Evolutionary conservation across 2,329 filamentous ascomycete genomes (phyloP).

Genomic region (Diaporthe citriasiana): DNA sequence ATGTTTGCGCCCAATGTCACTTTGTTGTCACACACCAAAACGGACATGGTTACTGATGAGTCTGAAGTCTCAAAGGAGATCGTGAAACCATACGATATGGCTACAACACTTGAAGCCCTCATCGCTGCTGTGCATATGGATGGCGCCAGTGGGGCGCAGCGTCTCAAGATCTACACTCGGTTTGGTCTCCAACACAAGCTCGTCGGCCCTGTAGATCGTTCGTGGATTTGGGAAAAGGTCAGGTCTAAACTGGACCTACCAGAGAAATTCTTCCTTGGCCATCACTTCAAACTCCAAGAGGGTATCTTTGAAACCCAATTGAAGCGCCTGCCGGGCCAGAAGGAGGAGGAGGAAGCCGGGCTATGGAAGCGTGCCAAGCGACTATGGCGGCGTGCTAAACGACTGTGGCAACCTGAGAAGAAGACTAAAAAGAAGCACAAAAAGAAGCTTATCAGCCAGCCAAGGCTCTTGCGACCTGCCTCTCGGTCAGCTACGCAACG

Average conservation of each 20-base stretch:
- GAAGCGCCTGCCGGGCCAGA: no score
- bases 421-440: background rate
- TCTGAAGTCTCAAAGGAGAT: slow-evolving; percentile 10
- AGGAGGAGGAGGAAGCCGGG: background rate
- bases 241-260: slow-evolving; percentile 2
- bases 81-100: background rate
- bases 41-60: background rate
- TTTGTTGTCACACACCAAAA: background rate
- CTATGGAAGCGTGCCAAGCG: background rate
- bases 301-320: background rate
- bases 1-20: background rate
- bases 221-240: slow-evolving; percentile 2
- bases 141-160: background rate
- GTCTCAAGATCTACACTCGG: slow-evolving; percentile 2
- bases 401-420: background rate
- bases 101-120: slow-evolving; percentile 36
- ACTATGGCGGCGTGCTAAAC: background rate
- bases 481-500: background rate
- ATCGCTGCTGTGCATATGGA: slow-evolving; percentile 36
- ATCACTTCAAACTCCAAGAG: slow-evolving; percentile 30
- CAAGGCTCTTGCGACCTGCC: background rate
- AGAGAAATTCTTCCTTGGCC: slow-evolving; percentile 24
- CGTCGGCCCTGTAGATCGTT: background rate
- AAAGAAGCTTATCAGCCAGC: background rate
- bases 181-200: slow-evolving; percentile 21